These are phyloP conservation scores for Craterostigma plantagineum DNA, from an alignment of 257 asterid genomes.

Conservation along the genomic window DNA sequence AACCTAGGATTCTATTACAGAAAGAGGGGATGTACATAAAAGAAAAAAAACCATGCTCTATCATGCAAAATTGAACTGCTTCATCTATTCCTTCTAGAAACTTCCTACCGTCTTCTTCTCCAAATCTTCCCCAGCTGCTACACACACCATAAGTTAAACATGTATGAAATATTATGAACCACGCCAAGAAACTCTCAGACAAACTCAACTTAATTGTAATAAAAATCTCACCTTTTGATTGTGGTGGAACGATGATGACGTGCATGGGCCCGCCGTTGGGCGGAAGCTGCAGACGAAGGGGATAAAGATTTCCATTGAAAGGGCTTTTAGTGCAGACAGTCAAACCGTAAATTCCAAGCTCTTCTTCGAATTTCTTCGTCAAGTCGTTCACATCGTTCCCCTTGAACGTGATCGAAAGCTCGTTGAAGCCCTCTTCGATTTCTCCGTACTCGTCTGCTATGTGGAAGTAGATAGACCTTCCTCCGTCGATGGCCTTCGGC, in stretches of 20 bases:
- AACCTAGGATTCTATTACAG: too few species aligned
- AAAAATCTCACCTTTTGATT: conserved; percentile 15
- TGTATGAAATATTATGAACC: too few species aligned
- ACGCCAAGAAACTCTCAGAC: too few species aligned
- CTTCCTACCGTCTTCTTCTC: too few species aligned
- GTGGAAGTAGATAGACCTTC: conserved; percentile 33
- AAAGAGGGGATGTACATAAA: too few species aligned
- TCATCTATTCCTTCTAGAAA: too few species aligned
- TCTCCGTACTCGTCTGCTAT: conserved; percentile 54
- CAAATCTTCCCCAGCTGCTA: too few species aligned
- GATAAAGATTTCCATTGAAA: conserved; percentile 66
- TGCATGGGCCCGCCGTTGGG: conserved; percentile 70
- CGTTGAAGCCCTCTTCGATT: conserved; percentile 49
- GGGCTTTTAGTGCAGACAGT: conserved; percentile 66
- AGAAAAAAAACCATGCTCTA: too few species aligned
- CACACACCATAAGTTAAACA: too few species aligned
- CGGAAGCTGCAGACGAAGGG: conserved; percentile 90
- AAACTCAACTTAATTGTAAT: too few species aligned
- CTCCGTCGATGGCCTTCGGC: conserved; percentile 52
- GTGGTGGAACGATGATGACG: conserved; percentile 49
- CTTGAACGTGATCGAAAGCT: conserved; percentile 40
- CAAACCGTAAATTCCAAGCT: conserved; percentile 38
- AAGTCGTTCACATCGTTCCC: conserved; percentile 48
- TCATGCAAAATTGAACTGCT: too few species aligned
- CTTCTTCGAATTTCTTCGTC: conserved; percentile 39